Percentiles rank a stretch among this genome's conserved stretches.
Conservation (phyloP, 371 early-diverging fungal genomes). For the Mucor plumbeus region DNA sequence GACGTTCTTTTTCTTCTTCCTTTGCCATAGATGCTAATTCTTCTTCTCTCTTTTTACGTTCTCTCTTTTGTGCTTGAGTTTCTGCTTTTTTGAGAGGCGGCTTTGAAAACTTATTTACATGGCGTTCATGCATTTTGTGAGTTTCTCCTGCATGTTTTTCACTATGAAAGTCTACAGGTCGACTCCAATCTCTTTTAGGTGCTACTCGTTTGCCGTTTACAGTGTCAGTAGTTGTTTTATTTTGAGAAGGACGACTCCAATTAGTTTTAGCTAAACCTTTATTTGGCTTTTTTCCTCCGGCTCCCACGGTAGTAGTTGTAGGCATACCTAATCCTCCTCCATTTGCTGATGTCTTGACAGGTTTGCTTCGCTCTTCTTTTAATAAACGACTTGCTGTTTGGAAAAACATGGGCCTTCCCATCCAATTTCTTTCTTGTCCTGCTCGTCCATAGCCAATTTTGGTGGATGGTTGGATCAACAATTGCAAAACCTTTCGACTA, state of each 20-base stretch:
- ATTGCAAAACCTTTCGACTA: not conserved
- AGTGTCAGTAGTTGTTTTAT: not conserved
- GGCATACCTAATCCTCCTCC: conserved; percentile 15
- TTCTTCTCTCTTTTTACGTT: conserved; percentile 46
- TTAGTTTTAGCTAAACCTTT: conserved; percentile 14
- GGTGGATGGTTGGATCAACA: not conserved
- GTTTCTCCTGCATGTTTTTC: conserved; percentile 40
- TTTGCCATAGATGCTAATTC: conserved; percentile 29
- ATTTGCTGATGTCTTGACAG: not conserved
- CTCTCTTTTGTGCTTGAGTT: conserved; percentile 30
- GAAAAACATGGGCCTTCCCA: conserved; percentile 18
- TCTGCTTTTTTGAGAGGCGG: conserved; percentile 22
- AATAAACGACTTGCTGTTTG: conserved; percentile 10
- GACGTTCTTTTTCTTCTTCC: conserved; percentile 36
- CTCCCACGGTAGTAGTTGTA: not conserved
- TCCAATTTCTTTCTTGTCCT: conserved; percentile 6
- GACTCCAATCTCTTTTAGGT: conserved; percentile 40
- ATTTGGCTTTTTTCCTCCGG: conserved; percentile 5
- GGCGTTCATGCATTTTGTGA: conserved; percentile 32
- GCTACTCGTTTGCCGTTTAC: conserved; percentile 18
- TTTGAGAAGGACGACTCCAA: conserved; percentile 2
- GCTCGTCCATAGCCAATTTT: conserved; percentile 2
- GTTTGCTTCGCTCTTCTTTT: conserved; percentile 2
- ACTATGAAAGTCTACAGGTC: conserved; percentile 36
- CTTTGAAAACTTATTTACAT: conserved; percentile 32